A percentile compares a stretch with the other conserved stretches of the same genome.
These are phyloP conservation scores for Gnomoniopsis sp. DNA, from an alignment of 2,329 filamentous ascomycete species.

Conservation along the genomic window DNA sequence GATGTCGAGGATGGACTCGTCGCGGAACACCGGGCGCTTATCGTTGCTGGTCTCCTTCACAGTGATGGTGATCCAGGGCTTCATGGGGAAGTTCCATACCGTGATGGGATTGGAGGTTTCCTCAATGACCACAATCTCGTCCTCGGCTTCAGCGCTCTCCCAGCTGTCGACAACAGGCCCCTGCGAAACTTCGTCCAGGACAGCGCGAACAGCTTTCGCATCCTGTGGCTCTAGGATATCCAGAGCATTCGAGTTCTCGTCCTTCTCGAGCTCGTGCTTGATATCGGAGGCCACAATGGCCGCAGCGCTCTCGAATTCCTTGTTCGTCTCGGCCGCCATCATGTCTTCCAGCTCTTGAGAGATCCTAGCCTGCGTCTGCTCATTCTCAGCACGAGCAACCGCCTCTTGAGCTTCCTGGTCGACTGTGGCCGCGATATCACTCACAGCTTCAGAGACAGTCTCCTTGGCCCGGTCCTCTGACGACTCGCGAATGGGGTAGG, in stretches of 20 bases:
- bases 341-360: conserved; percentile 46
- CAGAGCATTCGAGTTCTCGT: conserved; percentile 49
- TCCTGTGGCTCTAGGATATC: conserved; percentile 50
- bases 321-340: conserved; percentile 48
- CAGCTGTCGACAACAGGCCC: conserved; percentile 76
- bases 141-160: conserved; percentile 80
- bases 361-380: conserved; percentile 46
- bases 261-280: conserved; percentile 52
- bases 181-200: conserved; percentile 55
- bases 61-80: conserved; percentile 88
- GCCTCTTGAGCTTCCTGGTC: conserved; percentile 61
- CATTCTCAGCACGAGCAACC: conserved; percentile 52
- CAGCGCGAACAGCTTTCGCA: conserved; percentile 45
- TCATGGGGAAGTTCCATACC: conserved; percentile 95
- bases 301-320: conserved; percentile 50
- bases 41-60: conserved; percentile 59
- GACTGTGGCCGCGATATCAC: conserved; percentile 55
- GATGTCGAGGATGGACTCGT: conserved; percentile 85
- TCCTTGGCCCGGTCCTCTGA: conserved; percentile 46
- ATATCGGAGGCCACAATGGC: conserved; percentile 44
- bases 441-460: conserved; percentile 68
- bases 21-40: conserved; percentile 62
- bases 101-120: conserved; percentile 64
- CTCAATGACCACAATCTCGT: conserved; percentile 62
- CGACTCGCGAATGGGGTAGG: conserved; percentile 13